Conservation (phyloP, 1,284 basidiomycete species). For the Ustilago cynodontis region DNA sequence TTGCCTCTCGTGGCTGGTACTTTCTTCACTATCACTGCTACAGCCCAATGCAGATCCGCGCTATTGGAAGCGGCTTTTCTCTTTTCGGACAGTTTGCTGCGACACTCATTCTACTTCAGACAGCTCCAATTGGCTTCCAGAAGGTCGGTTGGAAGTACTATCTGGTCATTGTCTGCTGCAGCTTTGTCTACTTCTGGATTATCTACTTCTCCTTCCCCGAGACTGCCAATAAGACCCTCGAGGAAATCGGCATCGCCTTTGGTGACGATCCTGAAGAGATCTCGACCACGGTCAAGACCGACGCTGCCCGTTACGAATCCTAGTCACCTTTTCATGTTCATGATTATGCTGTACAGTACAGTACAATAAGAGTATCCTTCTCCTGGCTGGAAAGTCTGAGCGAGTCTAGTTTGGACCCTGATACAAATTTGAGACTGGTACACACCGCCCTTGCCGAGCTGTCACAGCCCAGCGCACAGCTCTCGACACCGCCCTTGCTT, state of each 20-base stretch:
- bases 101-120: background rate
- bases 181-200: constrained; percentile 8
- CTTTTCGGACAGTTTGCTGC: constrained; percentile 4
- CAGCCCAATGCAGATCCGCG: constrained; percentile 7
- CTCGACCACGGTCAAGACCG: background rate
- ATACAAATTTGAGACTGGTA: background rate
- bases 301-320: background rate
- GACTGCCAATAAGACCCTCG: constrained; percentile 5
- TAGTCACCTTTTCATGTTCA: background rate
- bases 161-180: constrained; percentile 2
- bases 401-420: background rate
- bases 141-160: constrained; percentile 6
- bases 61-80: background rate
- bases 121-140: constrained; percentile 5
- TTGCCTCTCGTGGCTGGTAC: background rate
- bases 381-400: background rate
- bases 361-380: background rate
- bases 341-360: background rate
- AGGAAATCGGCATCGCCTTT: constrained; percentile 2
- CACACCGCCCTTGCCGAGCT: constrained; percentile 4
- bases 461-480: constrained; percentile 1
- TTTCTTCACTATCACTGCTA: background rate
- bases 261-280: constrained; percentile 2
- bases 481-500: background rate
- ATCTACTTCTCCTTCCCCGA: constrained; percentile 4